These are phyloP conservation scores for Telfairia occidentalis DNA, from an alignment of 331 rosid species.

Conservation along the genomic window DNA sequence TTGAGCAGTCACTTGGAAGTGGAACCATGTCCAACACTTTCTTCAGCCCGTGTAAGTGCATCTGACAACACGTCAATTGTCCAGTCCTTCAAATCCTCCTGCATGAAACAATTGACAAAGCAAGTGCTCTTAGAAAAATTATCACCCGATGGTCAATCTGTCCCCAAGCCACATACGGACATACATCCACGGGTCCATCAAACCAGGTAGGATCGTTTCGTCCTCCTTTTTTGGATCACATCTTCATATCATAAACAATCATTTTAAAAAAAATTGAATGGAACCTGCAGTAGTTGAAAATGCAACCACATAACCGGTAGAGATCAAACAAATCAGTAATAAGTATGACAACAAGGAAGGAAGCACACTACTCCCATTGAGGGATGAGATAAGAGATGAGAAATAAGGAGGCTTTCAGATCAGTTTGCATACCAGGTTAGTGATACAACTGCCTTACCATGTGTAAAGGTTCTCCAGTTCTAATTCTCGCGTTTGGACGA, in stretches of 20 bases:
- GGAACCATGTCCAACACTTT: slow-evolving; percentile 33
- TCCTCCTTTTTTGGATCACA: no score
- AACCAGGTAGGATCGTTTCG: neutral
- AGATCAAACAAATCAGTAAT: neutral
- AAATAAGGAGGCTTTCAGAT: neutral
- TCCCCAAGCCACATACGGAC: neutral
- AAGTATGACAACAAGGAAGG: neutral
- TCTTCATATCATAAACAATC: neutral
- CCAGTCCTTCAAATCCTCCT: slow-evolving; percentile 85
- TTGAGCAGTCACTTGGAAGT: slow-evolving; percentile 9
- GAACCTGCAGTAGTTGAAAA: neutral
- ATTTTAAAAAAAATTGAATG: neutral
- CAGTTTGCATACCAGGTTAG: neutral
- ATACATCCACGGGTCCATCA: neutral
- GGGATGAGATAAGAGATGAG: neutral
- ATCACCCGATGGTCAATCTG: neutral
- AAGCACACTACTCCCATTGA: neutral
- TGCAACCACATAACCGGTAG: neutral
- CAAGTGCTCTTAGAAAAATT: neutral
- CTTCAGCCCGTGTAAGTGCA: slow-evolving; percentile 56
- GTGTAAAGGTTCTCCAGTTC: slow-evolving; percentile 61
- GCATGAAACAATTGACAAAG: slow-evolving; percentile 13
- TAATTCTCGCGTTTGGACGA: slow-evolving; percentile 64
- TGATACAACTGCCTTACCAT: slow-evolving; percentile 27
- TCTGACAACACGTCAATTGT: slow-evolving; percentile 63